Conservation (phyloP, 805 yeast genomes). For the Saturnispora gosingensis region DNA sequence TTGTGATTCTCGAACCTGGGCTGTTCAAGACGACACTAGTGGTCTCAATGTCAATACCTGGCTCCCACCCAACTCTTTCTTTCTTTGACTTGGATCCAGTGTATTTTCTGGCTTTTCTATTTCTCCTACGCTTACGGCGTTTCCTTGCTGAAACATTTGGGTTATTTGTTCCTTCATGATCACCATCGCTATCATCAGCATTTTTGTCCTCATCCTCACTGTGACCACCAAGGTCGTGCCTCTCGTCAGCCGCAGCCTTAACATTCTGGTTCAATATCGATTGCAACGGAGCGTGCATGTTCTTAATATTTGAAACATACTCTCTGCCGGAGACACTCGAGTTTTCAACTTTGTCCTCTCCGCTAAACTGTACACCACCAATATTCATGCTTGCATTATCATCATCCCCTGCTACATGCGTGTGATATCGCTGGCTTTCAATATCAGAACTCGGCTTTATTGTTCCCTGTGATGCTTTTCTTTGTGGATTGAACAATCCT, state of each 20-base stretch:
- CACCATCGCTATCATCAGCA: neutral
- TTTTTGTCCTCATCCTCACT: neutral
- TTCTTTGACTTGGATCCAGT: constrained; percentile 31
- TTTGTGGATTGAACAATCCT: neutral
- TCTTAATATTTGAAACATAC: neutral
- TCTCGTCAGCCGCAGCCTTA: neutral
- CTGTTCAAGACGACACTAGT: constrained; percentile 43
- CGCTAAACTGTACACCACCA: neutral
- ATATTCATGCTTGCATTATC: neutral
- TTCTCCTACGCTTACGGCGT: neutral
- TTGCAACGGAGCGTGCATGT: neutral
- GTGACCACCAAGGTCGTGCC: neutral
- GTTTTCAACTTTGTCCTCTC: constrained; percentile 4
- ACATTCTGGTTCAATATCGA: neutral
- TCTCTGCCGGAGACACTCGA: neutral
- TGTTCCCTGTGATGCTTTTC: neutral
- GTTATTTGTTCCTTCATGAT: neutral
- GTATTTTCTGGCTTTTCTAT: constrained; percentile 22
- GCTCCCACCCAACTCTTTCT: constrained; percentile 46
- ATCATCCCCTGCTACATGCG: neutral
- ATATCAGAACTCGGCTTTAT: neutral
- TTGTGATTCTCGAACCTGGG: constrained; percentile 44
- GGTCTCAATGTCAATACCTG: constrained; percentile 45
- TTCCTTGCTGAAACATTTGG: neutral
- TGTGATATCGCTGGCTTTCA: neutral